phyloP scores from a whole-genome alignment of 2,329 filamentous ascomycete genomes.

The Chalaropsis ovoidea region DNA sequence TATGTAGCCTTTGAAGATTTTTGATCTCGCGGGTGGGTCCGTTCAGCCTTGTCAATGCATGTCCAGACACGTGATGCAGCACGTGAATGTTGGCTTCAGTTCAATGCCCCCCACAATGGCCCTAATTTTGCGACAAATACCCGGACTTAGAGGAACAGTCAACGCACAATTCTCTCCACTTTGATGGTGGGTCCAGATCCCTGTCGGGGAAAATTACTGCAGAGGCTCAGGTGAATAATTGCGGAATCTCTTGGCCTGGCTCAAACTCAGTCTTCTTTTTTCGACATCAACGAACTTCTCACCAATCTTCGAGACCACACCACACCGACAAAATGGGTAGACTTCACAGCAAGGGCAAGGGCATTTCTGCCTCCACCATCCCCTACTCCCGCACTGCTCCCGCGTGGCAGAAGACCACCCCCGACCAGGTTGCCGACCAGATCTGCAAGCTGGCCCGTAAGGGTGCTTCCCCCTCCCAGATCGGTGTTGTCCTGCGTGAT shows the following conservation, averaged over 20 bases:
- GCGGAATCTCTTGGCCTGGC: slow-evolving; percentile 26
- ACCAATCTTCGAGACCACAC: slow-evolving; percentile 31
- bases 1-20: slow-evolving; percentile 18
- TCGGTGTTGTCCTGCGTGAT: slow-evolving; percentile 95
- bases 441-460: slow-evolving; percentile 99
- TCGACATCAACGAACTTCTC: slow-evolving; percentile 25
- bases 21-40: slow-evolving; percentile 20
- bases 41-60: slow-evolving; percentile 12
- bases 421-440: slow-evolving; percentile 96
- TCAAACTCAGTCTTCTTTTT: slow-evolving; percentile 21
- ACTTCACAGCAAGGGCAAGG: slow-evolving; percentile 99
- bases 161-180: slow-evolving; percentile 24
- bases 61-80: neutral
- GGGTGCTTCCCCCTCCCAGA: slow-evolving; percentile 96
- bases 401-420: slow-evolving; percentile 97
- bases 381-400: slow-evolving; percentile 92
- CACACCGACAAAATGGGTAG: slow-evolving; percentile 68
- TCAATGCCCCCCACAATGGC: slow-evolving; percentile 27
- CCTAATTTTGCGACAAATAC: slow-evolving; percentile 42
- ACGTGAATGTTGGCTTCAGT: slow-evolving; percentile 12
- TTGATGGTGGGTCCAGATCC: slow-evolving; percentile 5
- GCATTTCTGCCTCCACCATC: slow-evolving; percentile 89
- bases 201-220: slow-evolving; percentile 11
- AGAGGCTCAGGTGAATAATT: slow-evolving; percentile 2
- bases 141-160: slow-evolving; percentile 27